Base-by-base conservation (phyloP, 768 basidiomycete species). In the Megacollybia marginata region DNA sequence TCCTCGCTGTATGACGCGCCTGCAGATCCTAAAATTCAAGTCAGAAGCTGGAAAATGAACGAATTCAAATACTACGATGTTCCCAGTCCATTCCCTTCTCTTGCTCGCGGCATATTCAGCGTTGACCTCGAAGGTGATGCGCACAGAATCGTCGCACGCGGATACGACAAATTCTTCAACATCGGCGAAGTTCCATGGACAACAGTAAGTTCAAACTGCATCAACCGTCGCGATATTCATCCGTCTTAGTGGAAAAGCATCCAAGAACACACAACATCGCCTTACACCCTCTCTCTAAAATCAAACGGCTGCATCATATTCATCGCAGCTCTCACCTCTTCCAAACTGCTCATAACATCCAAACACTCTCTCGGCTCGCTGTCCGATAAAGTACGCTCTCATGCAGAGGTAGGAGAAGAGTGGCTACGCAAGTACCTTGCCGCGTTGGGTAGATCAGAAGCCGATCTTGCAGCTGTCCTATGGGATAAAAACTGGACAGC, bases 91-190 rank as follows among this genome's bases (percentile, higher is more conserved):
- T 96, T 97, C 60, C 95, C 95, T 2, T 96, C 93, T 0, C 78
- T 96, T n/a, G 96, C 93, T 0, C 71, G 96, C 23, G 96, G 96
- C 0, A 62, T 99, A 20, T 98, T 97, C 63, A 86, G 89, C 0
- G 50, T 63, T 7, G 48, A 47, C 1, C 46, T 55, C 43, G 61
- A 69, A 13, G 55, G 63, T 47, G 54, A 51, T 1, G 52, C 59
- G 35, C 62, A 73, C 51, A 69, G 83, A 49, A 93, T 99, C 50
- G 82, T 96, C 1, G 86, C 79, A 0, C 72, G 96, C 43, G 96
- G 95, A 0, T 98, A 99, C 62, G 96, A 98, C 72, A 99, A 99
- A 70, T 98, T 99, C 67, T 98, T 97, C 74, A 97, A 96, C 62
- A 90, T 96, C 31, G 90, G 85, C 4, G 96, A 99, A 64, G 92